These are phyloP conservation scores for Ophiocordyceps camponoti-saundersi DNA, from an alignment of 2,329 filamentous ascomycete species.

Conservation along the genomic window DNA sequence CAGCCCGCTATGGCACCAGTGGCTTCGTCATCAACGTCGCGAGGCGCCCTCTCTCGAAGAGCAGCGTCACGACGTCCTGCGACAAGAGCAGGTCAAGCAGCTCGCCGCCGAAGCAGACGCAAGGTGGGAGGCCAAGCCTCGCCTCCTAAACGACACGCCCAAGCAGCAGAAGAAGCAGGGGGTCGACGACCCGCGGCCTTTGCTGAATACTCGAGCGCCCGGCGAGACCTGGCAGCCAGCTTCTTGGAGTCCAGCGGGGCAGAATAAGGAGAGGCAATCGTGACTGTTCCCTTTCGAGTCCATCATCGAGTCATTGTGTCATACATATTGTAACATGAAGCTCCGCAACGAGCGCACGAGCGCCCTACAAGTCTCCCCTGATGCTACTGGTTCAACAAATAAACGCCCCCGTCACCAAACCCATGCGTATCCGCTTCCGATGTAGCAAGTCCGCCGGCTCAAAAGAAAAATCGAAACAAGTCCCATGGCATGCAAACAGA, in stretches of 20 bases:
- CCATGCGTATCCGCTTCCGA: too few relatives aligned
- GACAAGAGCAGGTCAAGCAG: conserved; percentile 34
- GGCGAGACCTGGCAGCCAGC: conserved; percentile 52
- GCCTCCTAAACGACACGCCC: conserved; percentile 22
- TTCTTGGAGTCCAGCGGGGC: conserved; percentile 37
- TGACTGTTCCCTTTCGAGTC: not conserved
- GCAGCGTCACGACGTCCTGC: conserved; percentile 33
- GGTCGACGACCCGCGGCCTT: conserved; percentile 39
- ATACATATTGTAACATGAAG: too few relatives aligned
- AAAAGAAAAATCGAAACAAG: not conserved
- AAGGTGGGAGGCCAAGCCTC: conserved; percentile 43
- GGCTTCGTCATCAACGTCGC: conserved; percentile 43
- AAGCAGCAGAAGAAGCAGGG: conserved; percentile 1
- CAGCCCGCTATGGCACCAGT: conserved; percentile 50
- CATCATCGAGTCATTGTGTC: too few relatives aligned
- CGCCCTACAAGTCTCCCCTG: too few relatives aligned
- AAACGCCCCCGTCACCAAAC: too few relatives aligned
- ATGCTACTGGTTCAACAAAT: too few relatives aligned
- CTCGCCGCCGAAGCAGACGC: conserved; percentile 46
- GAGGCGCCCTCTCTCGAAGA: conserved; percentile 39
- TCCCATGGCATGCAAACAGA: not conserved
- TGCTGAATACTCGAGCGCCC: conserved; percentile 25
- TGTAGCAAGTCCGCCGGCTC: too few relatives aligned
- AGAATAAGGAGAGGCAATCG: conserved; percentile 11
- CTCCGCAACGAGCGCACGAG: too few relatives aligned